A percentile compares a stretch with the other conserved stretches of the same genome.
Evolutionary conservation across 108 stramenopile species (phyloP).

Genomic region (Cyclotella sp.): DNA sequence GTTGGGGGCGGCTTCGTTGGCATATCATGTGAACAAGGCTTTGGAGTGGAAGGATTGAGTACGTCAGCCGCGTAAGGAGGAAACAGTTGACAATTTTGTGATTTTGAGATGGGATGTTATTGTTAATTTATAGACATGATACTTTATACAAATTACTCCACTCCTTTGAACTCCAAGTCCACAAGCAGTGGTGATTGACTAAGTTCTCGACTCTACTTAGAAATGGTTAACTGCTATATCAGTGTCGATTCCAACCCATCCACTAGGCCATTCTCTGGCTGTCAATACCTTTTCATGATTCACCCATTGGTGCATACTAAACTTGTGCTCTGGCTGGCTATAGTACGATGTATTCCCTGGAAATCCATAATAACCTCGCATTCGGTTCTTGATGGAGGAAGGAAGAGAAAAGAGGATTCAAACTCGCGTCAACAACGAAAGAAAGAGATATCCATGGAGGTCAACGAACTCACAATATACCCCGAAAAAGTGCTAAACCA

Average conservation of each 20-base stretch:
- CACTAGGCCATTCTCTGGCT: slow-evolving; percentile 55
- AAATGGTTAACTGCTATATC: slow-evolving; percentile 34
- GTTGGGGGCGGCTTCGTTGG: slow-evolving; percentile 31
- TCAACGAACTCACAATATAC: slow-evolving; percentile 67
- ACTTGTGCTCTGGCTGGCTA: slow-evolving; percentile 59
- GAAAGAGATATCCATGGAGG: neutral
- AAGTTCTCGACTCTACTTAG: neutral
- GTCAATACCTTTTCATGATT: slow-evolving; percentile 40
- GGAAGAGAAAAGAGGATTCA: too few species aligned
- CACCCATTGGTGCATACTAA: slow-evolving; percentile 64
- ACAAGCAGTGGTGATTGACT: too few species aligned
- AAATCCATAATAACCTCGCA: slow-evolving; percentile 83
- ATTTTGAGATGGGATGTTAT: neutral
- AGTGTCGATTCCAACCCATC: slow-evolving; percentile 80
- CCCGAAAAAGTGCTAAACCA: slow-evolving; percentile 95
- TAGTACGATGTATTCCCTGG: slow-evolving; percentile 74
- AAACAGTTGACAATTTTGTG: neutral
- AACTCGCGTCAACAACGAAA: too few species aligned
- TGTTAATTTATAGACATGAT: neutral
- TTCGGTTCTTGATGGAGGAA: slow-evolving; percentile 53
- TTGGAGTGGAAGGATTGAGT: slow-evolving; percentile 53
- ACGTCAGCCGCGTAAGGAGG: too few species aligned
- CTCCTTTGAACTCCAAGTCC: too few species aligned
- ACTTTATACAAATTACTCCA: neutral
- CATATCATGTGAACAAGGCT: slow-evolving; percentile 52